Evolutionary conservation across 139 green algal genomes (phyloP), one percentile per base, ranked within the genome.

Genomic region (Coccomyxa sp.): DNA sequence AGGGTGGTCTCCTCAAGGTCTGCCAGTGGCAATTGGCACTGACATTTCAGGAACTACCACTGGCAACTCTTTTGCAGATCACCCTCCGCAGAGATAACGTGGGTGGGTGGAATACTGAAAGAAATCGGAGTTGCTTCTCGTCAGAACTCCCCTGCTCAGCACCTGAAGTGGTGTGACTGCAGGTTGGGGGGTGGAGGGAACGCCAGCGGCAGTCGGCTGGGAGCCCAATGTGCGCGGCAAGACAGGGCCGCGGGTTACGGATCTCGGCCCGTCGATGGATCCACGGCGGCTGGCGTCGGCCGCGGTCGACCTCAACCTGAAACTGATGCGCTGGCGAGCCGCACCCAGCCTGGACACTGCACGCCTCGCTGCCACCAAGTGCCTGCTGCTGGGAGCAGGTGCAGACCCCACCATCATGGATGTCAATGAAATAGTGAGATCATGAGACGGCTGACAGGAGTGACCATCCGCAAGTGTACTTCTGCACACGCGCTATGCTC

Each of bases 291-390:
- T 95, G 76, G 92, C 94, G 13, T 83, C 89, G 58, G 82, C 84
- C 9, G 94, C 94, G 18, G 92, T 98, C 38, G 90, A 97, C 77
- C 92, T 99, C 21, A 99, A 99, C 92, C 89, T 99, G 78, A 90
- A 92, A 14, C 92, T 99, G 18, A 99, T 99, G 97, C 89, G 92
- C 32, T 99, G 97, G 97, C 90, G 97, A 13, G 93, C 96, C 15
- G 92, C 91, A 28, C 95, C 95, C 0, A 76, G 83, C 1, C 88
- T 99, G 16, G 90, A 98, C 82, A 86, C 93, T 0, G 83, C 84
- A 0, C 25, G 71, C n/a, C 75, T 99, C 10, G 67, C 88, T 12
- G 58, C 31, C 15, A 87, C 85, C 7, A 86, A 84, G 16, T 98
- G 95, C 91, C 87, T 99, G 81, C 92, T 99, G 75, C 88, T 99